Percentiles rank a stretch among this genome's conserved stretches.
These are phyloP conservation scores for Aureobasidium melanogenum DNA, from an alignment of 2,329 filamentous ascomycete genomes.

Conservation along the genomic window DNA sequence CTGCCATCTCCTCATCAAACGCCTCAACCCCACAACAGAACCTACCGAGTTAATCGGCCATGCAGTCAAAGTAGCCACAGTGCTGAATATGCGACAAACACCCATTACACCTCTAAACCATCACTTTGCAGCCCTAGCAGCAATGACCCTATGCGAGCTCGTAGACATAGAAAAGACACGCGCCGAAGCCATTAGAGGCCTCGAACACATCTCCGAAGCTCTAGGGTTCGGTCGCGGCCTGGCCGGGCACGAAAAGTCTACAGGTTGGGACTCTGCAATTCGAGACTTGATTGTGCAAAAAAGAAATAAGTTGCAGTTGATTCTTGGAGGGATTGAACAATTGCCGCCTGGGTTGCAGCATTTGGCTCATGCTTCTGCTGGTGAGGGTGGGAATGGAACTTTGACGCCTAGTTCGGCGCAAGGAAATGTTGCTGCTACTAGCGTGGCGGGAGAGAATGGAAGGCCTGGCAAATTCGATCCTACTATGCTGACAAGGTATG, in stretches of 20 bases:
- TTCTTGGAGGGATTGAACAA: conserved; percentile 28
- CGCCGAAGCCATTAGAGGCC: conserved; percentile 48
- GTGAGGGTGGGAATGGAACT: conserved; percentile 7
- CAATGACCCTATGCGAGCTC: conserved; percentile 54
- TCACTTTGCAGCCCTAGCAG: conserved; percentile 54
- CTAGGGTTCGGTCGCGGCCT: conserved; percentile 33
- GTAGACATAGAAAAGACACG: conserved; percentile 46
- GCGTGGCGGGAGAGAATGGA: conserved; percentile 12
- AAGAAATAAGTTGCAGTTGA: conserved; percentile 33
- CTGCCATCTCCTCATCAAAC: conserved; percentile 54
- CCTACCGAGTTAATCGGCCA: conserved; percentile 52
- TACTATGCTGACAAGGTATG: conserved; percentile 30
- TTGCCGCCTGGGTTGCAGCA: conserved; percentile 43
- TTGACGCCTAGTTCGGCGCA: conserved; percentile 8
- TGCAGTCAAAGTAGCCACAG: conserved; percentile 48
- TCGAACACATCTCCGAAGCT: conserved; percentile 50
- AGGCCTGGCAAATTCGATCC: conserved; percentile 24
- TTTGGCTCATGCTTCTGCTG: conserved; percentile 43
- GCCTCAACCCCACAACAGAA: conserved; percentile 49
- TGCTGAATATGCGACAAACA: conserved; percentile 48
- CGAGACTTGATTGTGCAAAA: conserved; percentile 41
- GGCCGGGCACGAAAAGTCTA: conserved; percentile 33
- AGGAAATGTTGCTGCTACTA: conserved; percentile 16
- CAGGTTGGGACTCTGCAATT: conserved; percentile 51
- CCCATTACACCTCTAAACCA: conserved; percentile 57